These are phyloP conservation scores for Echinosophora koreensis DNA, from an alignment of 306 rosid genomes.

Conservation along the genomic window DNA sequence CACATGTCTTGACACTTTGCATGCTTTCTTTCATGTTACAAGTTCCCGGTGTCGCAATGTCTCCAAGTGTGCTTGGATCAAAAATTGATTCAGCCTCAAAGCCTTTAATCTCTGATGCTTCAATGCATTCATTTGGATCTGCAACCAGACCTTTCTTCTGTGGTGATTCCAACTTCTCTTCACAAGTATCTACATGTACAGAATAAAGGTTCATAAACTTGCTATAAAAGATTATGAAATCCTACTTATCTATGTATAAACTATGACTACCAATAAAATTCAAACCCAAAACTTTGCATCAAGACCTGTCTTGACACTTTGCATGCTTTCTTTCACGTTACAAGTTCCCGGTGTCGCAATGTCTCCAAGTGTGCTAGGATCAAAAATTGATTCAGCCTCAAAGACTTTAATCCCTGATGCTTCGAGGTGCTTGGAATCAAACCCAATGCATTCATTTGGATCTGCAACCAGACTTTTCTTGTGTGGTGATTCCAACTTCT, in stretches of 20 bases:
- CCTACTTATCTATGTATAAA: neutral
- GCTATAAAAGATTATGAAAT: neutral
- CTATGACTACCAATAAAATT: neutral
- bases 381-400: constrained; percentile 22
- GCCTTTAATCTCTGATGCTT: constrained; percentile 14
- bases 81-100: constrained; percentile 28
- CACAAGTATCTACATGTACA: constrained; percentile 27
- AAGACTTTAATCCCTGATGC: constrained; percentile 18
- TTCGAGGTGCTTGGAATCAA: constrained; percentile 2
- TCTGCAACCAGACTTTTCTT: constrained; percentile 14
- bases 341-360: neutral
- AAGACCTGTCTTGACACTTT: neutral
- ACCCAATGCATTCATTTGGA: constrained; percentile 9
- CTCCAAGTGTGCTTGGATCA: constrained; percentile 7
- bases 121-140: constrained; percentile 22
- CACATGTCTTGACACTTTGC: neutral
- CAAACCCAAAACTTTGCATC: neutral
- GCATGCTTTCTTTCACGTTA: constrained; percentile 22
- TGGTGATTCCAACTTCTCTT: constrained; percentile 5
- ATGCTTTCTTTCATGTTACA: constrained; percentile 19
- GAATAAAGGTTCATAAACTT: neutral
- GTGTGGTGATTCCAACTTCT: constrained; percentile 4
- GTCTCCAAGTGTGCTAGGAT: constrained; percentile 9
- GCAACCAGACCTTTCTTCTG: constrained; percentile 3
- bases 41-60: neutral